A percentile compares a stretch with the other conserved stretches of the same genome.
phyloP scores from a whole-genome alignment of 23 red algal species.

The Chondrus crispus region DNA sequence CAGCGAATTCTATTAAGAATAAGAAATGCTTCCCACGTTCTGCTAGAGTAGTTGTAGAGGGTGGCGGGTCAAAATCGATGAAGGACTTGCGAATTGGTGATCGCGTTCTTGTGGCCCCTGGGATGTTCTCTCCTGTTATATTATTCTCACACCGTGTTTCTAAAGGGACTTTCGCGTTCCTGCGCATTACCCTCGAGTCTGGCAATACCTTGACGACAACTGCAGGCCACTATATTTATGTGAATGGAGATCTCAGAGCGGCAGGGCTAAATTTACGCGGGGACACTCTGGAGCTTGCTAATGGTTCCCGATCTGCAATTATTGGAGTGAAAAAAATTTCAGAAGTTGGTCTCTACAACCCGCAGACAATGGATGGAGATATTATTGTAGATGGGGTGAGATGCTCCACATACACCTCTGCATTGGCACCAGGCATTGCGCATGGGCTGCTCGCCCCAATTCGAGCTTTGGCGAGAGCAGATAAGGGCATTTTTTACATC shows the following conservation, averaged over 20 bases:
- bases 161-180: background rate
- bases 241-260: background rate
- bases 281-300: background rate
- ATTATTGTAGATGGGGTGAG: slow-evolving; percentile 28
- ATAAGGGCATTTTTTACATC: too few species aligned
- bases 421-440: slow-evolving; percentile 21
- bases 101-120: background rate
- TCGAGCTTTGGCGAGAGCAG: background rate
- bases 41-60: slow-evolving; percentile 65
- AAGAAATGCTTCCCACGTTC: slow-evolving; percentile 80
- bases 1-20: too few species aligned
- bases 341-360: slow-evolving; percentile 36
- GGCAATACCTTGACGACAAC: background rate
- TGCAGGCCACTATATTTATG: slow-evolving; percentile 21
- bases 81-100: background rate
- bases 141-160: slow-evolving; percentile 2
- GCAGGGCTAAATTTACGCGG: background rate
- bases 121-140: background rate
- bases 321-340: background rate
- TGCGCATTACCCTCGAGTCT: background rate
- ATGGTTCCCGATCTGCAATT: background rate
- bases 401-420: slow-evolving; percentile 13
- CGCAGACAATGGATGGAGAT: slow-evolving; percentile 48
- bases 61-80: slow-evolving; percentile 17
- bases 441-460: slow-evolving; percentile 19